A percentile compares a stretch with the other conserved stretches of the same genome.
Evolutionary conservation across 768 basidiomycete genomes (phyloP).

Genomic region (Boletus vinaceobasis): DNA sequence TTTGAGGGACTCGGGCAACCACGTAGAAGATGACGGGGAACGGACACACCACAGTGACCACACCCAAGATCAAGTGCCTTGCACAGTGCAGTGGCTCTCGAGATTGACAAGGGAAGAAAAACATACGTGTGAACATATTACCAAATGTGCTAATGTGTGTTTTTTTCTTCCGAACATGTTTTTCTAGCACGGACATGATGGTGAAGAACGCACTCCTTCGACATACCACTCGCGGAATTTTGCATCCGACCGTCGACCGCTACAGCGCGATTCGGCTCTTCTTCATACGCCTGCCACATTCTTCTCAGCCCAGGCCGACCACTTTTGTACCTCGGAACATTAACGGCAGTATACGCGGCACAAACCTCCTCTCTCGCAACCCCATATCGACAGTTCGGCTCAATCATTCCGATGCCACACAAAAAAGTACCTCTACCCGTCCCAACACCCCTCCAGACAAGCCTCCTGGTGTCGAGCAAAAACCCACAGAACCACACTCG

Average conservation of each 20-base stretch:
- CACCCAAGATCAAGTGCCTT: not conserved
- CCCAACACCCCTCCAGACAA: conserved; percentile 4
- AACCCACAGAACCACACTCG: conserved; percentile 1
- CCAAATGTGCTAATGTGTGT: not conserved
- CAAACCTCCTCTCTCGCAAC: not conserved
- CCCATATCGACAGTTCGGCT: conserved; percentile 5
- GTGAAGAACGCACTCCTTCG: conserved; percentile 17
- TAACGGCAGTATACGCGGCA: not conserved
- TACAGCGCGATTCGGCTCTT: conserved; percentile 58
- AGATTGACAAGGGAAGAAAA: not conserved
- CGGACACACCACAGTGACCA: not conserved
- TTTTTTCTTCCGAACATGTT: not conserved
- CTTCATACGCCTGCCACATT: conserved; percentile 39
- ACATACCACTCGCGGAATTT: conserved; percentile 24
- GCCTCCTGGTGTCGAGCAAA: conserved; percentile 5
- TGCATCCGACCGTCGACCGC: conserved; percentile 44
- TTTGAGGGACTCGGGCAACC: not conserved
- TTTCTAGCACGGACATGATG: conserved; percentile 10
- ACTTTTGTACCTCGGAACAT: not conserved
- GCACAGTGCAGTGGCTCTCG: too few species aligned
- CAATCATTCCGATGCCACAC: conserved; percentile 15
- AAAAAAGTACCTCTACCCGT: not conserved
- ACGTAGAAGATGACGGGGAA: not conserved
- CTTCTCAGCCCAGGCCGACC: not conserved
- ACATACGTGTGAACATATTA: not conserved